These are phyloP conservation scores for Chytriomyces sp. DNA, from an alignment of 192 early-diverging fungal species.

Conservation along the genomic window DNA sequence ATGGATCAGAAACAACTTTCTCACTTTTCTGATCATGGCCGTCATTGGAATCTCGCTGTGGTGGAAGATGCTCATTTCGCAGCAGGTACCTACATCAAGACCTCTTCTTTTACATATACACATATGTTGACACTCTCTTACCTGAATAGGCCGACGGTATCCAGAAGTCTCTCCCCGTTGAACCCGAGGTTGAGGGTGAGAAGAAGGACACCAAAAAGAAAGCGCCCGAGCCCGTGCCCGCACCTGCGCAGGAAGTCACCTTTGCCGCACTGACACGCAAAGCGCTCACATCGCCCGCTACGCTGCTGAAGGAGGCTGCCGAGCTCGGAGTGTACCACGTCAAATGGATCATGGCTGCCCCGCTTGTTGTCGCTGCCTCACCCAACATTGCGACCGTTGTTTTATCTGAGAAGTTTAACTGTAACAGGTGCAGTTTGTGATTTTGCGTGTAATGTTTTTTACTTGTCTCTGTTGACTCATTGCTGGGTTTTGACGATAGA, in stretches of 20 bases:
- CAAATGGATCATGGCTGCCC: constrained; percentile 14
- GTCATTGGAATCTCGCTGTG: constrained; percentile 12
- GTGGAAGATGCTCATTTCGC: constrained; percentile 19
- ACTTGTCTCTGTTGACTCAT: no score
- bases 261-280: constrained; percentile 12
- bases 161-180: no score
- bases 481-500: neutral
- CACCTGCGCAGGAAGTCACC: neutral
- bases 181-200: no score
- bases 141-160: no score
- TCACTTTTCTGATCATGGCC: constrained; percentile 7
- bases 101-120: no score
- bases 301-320: constrained; percentile 7
- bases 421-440: neutral
- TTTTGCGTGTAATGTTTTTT: neutral
- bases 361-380: constrained; percentile 16
- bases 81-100: neutral
- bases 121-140: no score
- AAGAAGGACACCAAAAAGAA: no score
- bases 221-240: no score
- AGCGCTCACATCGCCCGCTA: constrained; percentile 12
- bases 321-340: constrained; percentile 26
- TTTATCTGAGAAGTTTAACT: constrained; percentile 27
- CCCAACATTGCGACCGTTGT: constrained; percentile 23
- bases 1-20: constrained; percentile 10